Conservation (phyloP, 345 rosid species). For the Luvunga scandens region DNA sequence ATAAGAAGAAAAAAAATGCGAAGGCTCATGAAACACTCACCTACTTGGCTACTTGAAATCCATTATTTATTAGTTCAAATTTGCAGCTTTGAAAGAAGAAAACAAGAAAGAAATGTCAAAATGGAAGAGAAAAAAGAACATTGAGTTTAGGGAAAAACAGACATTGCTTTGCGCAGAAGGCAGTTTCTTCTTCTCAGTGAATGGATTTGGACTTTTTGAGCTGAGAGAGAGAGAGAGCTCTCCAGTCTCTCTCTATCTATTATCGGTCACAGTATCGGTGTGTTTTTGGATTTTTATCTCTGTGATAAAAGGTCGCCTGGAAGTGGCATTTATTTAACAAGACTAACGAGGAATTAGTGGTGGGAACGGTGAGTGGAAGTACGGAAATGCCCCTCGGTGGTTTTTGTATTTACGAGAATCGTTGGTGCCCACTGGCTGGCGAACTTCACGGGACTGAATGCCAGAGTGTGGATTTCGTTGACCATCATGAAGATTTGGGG, state of each 20-base stretch:
- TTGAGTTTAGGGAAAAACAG: slow-evolving; percentile 36
- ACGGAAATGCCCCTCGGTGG: slow-evolving; percentile 16
- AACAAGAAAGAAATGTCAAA: slow-evolving; percentile 18
- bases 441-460: slow-evolving; percentile 10
- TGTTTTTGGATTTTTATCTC: slow-evolving; percentile 14
- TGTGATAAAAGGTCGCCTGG: not conserved
- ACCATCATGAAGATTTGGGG: not conserved
- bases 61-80: too few species aligned
- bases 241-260: slow-evolving; percentile 19
- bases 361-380: not conserved
- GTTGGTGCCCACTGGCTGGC: not conserved
- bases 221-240: not conserved
- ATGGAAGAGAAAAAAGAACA: slow-evolving; percentile 25
- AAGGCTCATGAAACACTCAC: slow-evolving; percentile 33
- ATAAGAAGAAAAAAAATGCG: slow-evolving; percentile 9
- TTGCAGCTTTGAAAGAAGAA: not conserved
- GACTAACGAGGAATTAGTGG: slow-evolving; percentile 19
- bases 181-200: slow-evolving; percentile 23
- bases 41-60: not conserved
- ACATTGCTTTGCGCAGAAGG: slow-evolving; percentile 40
- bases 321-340: slow-evolving; percentile 1
- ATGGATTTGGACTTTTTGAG: not conserved
- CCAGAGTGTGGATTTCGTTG: not conserved
- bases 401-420: slow-evolving; percentile 20
- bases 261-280: slow-evolving; percentile 38